A percentile compares a stretch with the other conserved stretches of the same genome.
These are phyloP conservation scores for Cyclotella sp. DNA, from an alignment of 108 stramenopile species.

Conservation along the genomic window DNA sequence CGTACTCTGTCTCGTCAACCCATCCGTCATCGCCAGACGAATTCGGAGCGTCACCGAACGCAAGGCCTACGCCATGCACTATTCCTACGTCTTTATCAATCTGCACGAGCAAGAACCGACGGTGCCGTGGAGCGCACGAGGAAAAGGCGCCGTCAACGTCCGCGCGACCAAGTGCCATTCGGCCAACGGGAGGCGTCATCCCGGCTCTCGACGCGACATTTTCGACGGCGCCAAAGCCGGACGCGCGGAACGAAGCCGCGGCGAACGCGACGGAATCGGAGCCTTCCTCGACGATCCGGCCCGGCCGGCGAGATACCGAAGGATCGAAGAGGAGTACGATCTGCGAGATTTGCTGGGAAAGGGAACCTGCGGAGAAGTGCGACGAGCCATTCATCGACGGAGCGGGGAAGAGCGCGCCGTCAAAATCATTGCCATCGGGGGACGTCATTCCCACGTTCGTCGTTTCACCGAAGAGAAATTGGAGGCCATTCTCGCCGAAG, in stretches of 20 bases:
- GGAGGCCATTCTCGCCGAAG: constrained; percentile 71
- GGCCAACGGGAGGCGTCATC: neutral
- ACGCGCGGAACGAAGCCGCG: constrained; percentile 1
- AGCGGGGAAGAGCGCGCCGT: constrained; percentile 90
- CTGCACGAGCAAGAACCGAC: constrained; percentile 56
- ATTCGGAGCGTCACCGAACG: constrained; percentile 42
- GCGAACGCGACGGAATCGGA: neutral
- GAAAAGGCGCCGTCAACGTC: constrained; percentile 19
- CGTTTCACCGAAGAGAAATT: constrained; percentile 47
- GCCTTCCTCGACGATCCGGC: neutral
- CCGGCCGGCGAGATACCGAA: constrained; percentile 22
- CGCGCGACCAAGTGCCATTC: constrained; percentile 36
- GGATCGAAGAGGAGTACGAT: constrained; percentile 88
- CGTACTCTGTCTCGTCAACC: constrained; percentile 91
- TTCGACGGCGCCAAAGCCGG: too few relatives aligned
- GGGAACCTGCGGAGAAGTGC: constrained; percentile 93
- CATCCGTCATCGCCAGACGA: constrained; percentile 63
- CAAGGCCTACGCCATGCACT: constrained; percentile 57
- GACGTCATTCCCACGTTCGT: constrained; percentile 34
- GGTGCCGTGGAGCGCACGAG: neutral
- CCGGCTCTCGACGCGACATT: neutral
- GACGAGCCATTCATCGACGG: constrained; percentile 82
- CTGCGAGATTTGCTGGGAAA: constrained; percentile 86
- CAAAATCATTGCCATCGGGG: constrained; percentile 83
- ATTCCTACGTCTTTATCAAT: constrained; percentile 83